Conservation (phyloP, 345 rosid species). For the Citrus unshiu region DNA sequence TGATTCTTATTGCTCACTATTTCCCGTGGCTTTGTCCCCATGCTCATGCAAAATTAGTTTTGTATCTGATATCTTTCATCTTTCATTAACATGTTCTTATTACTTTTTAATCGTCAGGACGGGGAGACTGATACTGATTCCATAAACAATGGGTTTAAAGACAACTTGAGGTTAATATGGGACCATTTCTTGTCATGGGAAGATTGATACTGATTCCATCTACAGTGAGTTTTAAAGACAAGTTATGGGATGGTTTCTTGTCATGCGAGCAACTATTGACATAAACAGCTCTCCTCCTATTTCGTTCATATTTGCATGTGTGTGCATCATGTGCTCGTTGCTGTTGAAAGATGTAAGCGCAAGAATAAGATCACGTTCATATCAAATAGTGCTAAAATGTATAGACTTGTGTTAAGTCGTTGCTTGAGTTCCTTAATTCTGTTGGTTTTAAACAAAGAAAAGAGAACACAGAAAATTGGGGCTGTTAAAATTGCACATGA, state of each 20-base stretch:
- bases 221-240: slow-evolving; percentile 26
- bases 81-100: neutral
- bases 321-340: neutral
- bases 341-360: neutral
- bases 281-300: neutral
- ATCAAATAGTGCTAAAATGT: too few species aligned
- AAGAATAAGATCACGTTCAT: too few species aligned
- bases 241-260: slow-evolving; percentile 36
- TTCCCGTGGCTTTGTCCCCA: neutral
- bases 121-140: slow-evolving; percentile 9
- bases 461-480: too few species aligned
- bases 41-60: neutral
- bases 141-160: too few species aligned
- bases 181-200: too few species aligned
- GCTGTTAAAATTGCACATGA: too few species aligned
- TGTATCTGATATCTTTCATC: neutral
- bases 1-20: neutral
- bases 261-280: neutral
- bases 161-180: too few species aligned
- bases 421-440: too few species aligned
- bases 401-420: too few species aligned
- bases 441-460: too few species aligned
- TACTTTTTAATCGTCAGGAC: slow-evolving; percentile 16
- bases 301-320: neutral
- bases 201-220: neutral